Evolutionary conservation across 306 rosid genomes (phyloP).

Genomic region (Ammopiptanthus mongolicus): DNA sequence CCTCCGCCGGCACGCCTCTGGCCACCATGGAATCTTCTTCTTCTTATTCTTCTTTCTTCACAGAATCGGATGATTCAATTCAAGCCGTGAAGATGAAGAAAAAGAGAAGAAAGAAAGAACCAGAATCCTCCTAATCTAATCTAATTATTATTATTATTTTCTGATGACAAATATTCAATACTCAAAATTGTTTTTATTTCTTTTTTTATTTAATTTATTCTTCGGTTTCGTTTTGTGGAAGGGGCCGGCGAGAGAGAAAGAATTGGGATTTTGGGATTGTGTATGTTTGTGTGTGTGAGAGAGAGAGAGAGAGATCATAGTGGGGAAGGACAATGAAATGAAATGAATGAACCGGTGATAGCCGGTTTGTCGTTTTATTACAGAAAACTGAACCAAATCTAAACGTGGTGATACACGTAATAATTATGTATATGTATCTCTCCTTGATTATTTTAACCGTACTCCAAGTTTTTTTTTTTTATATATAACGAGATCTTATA

Average conservation of each 20-base stretch:
- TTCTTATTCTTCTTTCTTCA: not conserved
- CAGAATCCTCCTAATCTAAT: not conserved
- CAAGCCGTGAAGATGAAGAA: not conserved
- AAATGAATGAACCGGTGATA: constrained; percentile 8
- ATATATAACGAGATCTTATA: no score
- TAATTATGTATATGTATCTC: no score
- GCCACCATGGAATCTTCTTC: constrained; percentile 38
- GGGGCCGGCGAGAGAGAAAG: constrained; percentile 27
- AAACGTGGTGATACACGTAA: not conserved
- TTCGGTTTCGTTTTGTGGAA: not conserved
- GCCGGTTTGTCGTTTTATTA: constrained; percentile 5
- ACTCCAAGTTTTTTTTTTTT: no score
- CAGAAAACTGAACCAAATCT: not conserved
- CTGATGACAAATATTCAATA: not conserved
- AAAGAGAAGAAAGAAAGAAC: not conserved
- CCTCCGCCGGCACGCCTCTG: constrained; percentile 35
- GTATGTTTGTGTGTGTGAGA: no score
- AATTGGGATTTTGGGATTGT: not conserved
- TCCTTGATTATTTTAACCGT: no score
- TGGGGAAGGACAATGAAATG: not conserved
- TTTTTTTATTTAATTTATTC: not conserved
- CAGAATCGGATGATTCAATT: not conserved
- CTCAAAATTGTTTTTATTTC: not conserved
- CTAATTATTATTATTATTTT: not conserved
- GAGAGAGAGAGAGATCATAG: not conserved